phyloP scores from a whole-genome alignment of 2,329 filamentous ascomycete species.

The Cladophialophora exuberans region DNA sequence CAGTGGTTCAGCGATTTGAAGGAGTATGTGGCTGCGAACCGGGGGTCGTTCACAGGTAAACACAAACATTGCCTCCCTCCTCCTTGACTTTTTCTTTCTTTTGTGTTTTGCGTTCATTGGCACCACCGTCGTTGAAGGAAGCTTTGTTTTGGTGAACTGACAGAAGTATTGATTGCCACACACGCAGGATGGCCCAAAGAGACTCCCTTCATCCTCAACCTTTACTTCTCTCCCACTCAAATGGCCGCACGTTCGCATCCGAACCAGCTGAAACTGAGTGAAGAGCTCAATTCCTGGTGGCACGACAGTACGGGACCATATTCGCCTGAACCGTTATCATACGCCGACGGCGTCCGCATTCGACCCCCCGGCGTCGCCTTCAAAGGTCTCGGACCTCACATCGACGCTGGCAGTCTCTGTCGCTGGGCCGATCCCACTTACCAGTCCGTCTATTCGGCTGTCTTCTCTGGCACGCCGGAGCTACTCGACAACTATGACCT shows the following conservation, averaged over 20 bases:
- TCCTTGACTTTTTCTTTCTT: not conserved
- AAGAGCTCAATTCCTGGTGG: constrained; percentile 45
- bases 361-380: constrained; percentile 44
- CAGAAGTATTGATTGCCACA: no score
- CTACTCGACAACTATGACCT: constrained; percentile 45
- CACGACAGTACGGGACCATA: constrained; percentile 37
- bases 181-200: constrained; percentile 43
- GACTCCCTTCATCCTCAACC: constrained; percentile 44
- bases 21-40: constrained; percentile 39
- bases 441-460: constrained; percentile 41
- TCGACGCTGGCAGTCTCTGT: constrained; percentile 49
- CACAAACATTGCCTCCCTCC: constrained; percentile 14
- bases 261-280: constrained; percentile 42
- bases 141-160: no score
- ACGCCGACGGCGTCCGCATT: constrained; percentile 46
- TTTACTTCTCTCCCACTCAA: constrained; percentile 46
- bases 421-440: constrained; percentile 49
- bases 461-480: constrained; percentile 45
- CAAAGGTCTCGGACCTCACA: constrained; percentile 48
- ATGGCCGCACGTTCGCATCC: constrained; percentile 44
- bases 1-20: constrained; percentile 36
- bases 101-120: no score
- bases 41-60: constrained; percentile 18
- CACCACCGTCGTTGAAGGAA: no score
- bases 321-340: constrained; percentile 43